A percentile compares a stretch with the other conserved stretches of the same genome.
Evolutionary conservation across 2,329 filamentous ascomycete species (phyloP).

Genomic region (Colletotrichum sp.): DNA sequence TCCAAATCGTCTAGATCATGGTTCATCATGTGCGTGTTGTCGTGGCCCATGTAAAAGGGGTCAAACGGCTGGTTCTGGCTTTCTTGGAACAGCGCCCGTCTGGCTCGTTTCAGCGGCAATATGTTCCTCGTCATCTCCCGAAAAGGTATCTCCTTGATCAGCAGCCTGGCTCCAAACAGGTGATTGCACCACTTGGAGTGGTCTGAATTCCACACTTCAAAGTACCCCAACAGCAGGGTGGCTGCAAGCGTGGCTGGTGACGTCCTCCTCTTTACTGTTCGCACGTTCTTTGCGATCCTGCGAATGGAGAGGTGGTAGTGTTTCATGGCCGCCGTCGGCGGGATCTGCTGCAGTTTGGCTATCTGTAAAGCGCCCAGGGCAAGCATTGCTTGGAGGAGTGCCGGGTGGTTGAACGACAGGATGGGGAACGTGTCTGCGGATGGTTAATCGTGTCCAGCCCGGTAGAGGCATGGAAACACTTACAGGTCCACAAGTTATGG

Average conservation of each 20-base stretch:
- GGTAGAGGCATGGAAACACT: conserved; percentile 28
- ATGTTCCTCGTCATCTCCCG: conserved; percentile 74
- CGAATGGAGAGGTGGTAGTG: conserved; percentile 90
- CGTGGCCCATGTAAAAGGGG: conserved; percentile 27
- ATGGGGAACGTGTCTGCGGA: conserved; percentile 73
- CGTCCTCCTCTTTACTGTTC: conserved; percentile 69
- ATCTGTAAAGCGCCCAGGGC: conserved; percentile 88
- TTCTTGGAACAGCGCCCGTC: conserved; percentile 40
- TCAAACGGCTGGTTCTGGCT: conserved; percentile 34
- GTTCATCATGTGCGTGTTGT: conserved; percentile 22
- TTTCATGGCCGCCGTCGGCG: conserved; percentile 81
- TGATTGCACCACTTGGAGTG: conserved; percentile 97
- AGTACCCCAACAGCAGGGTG: conserved; percentile 84
- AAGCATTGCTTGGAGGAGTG: conserved; percentile 87
- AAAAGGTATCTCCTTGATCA: conserved; percentile 84
- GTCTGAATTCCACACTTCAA: conserved; percentile 93
- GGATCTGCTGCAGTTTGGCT: conserved; percentile 76
- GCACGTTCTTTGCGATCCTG: conserved; percentile 77
- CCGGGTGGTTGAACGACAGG: conserved; percentile 83
- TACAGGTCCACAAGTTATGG: conserved; percentile 69
- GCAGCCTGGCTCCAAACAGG: conserved; percentile 80
- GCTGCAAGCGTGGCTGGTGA: conserved; percentile 87
- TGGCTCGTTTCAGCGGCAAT: conserved; percentile 62
- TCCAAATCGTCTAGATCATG: conserved; percentile 45
- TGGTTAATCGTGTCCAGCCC: neutral